A percentile compares a stretch with the other conserved stretches of the same genome.
These are phyloP conservation scores for Neolentinus lepideus DNA, from an alignment of 1,284 basidiomycete genomes.

Conservation along the genomic window DNA sequence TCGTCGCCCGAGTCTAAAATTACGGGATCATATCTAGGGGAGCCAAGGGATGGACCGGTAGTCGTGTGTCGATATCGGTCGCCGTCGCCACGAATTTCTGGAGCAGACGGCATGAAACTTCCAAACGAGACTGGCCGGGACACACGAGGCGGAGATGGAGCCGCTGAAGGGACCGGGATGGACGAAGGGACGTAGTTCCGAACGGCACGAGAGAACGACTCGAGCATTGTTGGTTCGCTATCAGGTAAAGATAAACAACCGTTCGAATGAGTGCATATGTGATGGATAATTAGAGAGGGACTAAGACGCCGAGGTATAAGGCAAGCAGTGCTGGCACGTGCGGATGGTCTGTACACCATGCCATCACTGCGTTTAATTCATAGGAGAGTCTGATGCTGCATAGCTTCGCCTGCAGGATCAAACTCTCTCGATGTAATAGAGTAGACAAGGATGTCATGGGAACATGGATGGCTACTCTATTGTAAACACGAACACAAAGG, in stretches of 20 bases:
- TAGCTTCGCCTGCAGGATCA: not conserved
- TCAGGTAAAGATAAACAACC: not conserved
- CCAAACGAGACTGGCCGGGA: slow-evolving; percentile 44
- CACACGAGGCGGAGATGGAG: slow-evolving; percentile 40
- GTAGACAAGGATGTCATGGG: too few relatives aligned
- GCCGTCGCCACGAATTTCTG: not conserved
- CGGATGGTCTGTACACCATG: not conserved
- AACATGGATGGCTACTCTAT: too few relatives aligned
- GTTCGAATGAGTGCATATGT: not conserved
- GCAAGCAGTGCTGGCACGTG: not conserved
- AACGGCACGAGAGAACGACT: slow-evolving; percentile 42
- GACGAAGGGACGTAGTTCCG: slow-evolving; percentile 46
- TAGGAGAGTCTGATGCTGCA: not conserved
- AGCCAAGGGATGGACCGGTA: not conserved
- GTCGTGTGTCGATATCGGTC: too few relatives aligned
- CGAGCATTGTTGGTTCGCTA: slow-evolving; percentile 41
- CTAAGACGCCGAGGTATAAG: not conserved
- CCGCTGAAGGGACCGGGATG: slow-evolving; percentile 38
- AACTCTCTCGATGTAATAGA: not conserved
- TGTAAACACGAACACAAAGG: not conserved
- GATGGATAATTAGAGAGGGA: not conserved
- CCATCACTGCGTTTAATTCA: not conserved
- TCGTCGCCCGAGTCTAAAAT: slow-evolving; percentile 12
- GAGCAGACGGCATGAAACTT: slow-evolving; percentile 25
- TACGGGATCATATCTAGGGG: not conserved